Evolutionary conservation across 495 filamentous ascomycete species (phyloP), one percentile per base, ranked within the genome.

Genomic region (Cryomyces minteri): DNA sequence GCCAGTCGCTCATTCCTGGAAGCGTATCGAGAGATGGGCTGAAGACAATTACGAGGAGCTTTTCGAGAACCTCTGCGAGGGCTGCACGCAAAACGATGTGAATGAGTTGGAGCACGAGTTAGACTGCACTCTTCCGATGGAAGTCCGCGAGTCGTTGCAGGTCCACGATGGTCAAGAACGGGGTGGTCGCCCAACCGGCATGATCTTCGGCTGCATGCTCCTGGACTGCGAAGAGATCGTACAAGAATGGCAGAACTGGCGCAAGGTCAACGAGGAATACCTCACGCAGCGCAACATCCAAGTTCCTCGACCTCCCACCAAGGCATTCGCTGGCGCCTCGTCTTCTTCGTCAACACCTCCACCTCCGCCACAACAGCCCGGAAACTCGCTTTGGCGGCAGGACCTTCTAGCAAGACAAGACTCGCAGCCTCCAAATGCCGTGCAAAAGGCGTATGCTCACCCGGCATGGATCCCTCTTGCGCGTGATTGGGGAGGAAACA

Each of bases 191-290:
- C 90, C 90, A 1, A 95, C 90, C 0, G 90, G 90, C 48, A 77
- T 95, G 46, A 75, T 99, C 37, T 96, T 99, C 58, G 73, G 87
- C 34, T 77, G 71, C 55, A 99, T 99, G 90, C 68, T 96, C 39
- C 72, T 99, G 40, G 90, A 99, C 56, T 99, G 90, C 59, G 90
- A 99, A 59, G 90, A 99, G 60, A 94, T 99, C 43, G 79, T 96
- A 5, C 83, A 94, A 62, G 90, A 99, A 62, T 96, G 90, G 83
- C 79, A 80, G 50, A 94, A 94, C 57, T 99, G 90, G 90, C 78
- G 81, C 52, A 76, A 73, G 46, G 90, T 99, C 48, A 92, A 93
- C 60, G 75, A 83, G 43, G 85, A 95, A 57, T 94, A 80, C 55
- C 69, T 96, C 39, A 68, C 69, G 14, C 64, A 70, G 41, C 69